These are phyloP conservation scores for Ophiognomonia clavigignenti-juglandacearum DNA, from an alignment of 2,329 filamentous ascomycete species.

Conservation along the genomic window DNA sequence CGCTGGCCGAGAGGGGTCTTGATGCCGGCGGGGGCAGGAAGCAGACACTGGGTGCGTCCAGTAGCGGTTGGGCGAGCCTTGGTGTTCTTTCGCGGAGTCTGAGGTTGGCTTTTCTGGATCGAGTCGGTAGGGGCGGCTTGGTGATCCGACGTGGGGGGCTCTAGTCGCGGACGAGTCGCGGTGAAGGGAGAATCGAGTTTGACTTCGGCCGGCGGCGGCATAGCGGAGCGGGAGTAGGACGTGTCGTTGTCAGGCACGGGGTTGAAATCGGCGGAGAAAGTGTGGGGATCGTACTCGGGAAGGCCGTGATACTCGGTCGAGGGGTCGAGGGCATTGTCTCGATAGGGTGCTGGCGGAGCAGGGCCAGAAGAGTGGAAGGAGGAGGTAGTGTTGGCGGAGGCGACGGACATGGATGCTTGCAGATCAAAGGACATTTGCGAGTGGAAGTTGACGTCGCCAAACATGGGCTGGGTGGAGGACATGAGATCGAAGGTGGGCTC, in stretches of 20 bases:
- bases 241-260: constrained; percentile 7
- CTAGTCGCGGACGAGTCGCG: constrained; percentile 11
- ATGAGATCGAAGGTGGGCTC: constrained; percentile 17
- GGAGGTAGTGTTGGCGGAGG: constrained; percentile 2
- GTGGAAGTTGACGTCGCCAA: constrained; percentile 13
- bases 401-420: constrained; percentile 7
- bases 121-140: constrained; percentile 12
- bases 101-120: constrained; percentile 14
- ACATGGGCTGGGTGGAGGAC: constrained; percentile 14
- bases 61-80: constrained; percentile 8
- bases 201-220: constrained; percentile 7
- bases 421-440: constrained; percentile 13
- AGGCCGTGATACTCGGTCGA: constrained; percentile 6
- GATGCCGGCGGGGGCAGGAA: constrained; percentile 10
- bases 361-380: constrained; percentile 2
- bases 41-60: constrained; percentile 11
- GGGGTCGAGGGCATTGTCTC: constrained; percentile 7
- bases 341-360: constrained; percentile 5
- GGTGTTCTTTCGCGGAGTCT: constrained; percentile 13
- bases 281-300: constrained; percentile 2
- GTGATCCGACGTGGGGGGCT: constrained; percentile 7
- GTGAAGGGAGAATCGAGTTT: constrained; percentile 13
- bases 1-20: constrained; percentile 14
- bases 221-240: constrained; percentile 9
- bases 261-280: constrained; percentile 8